These are phyloP conservation scores for Oidium heveae DNA, from an alignment of 2,329 filamentous ascomycete species.

Conservation along the genomic window DNA sequence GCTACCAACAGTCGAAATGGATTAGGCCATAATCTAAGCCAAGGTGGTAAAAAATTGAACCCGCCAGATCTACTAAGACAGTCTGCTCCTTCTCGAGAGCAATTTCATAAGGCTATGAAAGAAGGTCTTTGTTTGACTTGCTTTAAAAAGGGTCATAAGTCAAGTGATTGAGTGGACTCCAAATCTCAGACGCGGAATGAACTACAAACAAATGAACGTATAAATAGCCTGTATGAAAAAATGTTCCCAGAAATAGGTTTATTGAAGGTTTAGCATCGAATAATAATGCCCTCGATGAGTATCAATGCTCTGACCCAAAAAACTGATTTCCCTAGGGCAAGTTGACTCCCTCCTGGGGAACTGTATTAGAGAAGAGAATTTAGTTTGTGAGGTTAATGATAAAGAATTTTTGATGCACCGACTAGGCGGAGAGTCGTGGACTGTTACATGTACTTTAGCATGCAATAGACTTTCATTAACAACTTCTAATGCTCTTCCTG, in stretches of 20 bases:
- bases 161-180: neutral
- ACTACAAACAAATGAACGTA: neutral
- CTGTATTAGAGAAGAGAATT: neutral
- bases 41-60: neutral
- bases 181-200: neutral
- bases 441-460: neutral
- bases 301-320: neutral
- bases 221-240: neutral
- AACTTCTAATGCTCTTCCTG: neutral
- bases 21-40: neutral
- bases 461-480: neutral
- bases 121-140: neutral
- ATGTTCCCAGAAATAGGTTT: neutral
- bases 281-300: neutral
- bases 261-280: neutral
- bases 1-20: neutral
- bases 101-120: neutral
- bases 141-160: neutral
- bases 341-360: neutral
- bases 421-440: neutral
- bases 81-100: neutral
- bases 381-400: neutral
- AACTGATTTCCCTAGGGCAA: neutral
- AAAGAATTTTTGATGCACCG: neutral
- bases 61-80: neutral